These are phyloP conservation scores for Abelmoschus esculentus DNA, from an alignment of 345 rosid species.

Conservation along the genomic window DNA sequence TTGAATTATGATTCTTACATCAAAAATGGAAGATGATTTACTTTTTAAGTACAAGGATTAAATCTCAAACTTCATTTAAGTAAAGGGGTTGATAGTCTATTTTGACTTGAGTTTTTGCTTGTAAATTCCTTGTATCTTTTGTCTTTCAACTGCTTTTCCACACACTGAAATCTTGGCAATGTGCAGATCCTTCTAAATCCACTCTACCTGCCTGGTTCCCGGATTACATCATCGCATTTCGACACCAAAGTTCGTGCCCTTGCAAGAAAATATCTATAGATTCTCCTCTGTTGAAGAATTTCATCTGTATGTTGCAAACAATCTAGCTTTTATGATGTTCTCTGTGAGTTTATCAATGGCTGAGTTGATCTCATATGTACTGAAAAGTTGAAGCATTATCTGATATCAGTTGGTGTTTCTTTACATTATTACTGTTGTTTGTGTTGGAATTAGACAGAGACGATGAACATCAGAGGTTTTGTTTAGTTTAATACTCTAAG, in stretches of 20 bases:
- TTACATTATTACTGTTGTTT: background rate
- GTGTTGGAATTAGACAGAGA: no score
- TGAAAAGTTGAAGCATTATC: background rate
- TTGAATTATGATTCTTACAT: no score
- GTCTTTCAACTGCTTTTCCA: no score
- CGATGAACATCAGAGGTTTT: no score
- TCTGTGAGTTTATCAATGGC: background rate
- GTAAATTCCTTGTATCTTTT: no score
- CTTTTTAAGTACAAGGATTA: no score
- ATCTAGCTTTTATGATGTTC: background rate
- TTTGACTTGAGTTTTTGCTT: no score
- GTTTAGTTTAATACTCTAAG: no score
- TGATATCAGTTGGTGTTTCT: background rate
- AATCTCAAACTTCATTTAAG: no score
- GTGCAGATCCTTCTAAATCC: constrained; percentile 86
- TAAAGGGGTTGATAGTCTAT: no score
- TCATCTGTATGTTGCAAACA: background rate
- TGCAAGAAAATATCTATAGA: constrained; percentile 83
- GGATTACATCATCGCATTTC: constrained; percentile 79
- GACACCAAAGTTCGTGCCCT: constrained; percentile 96
- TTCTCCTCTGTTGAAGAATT: background rate
- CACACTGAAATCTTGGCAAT: background rate
- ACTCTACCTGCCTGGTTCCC: constrained; percentile 84
- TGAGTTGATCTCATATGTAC: background rate
- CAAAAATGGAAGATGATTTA: no score